Evolutionary conservation across 352 stramenopile genomes (phyloP).

Genomic region (Phytophthora chlamydospora): DNA sequence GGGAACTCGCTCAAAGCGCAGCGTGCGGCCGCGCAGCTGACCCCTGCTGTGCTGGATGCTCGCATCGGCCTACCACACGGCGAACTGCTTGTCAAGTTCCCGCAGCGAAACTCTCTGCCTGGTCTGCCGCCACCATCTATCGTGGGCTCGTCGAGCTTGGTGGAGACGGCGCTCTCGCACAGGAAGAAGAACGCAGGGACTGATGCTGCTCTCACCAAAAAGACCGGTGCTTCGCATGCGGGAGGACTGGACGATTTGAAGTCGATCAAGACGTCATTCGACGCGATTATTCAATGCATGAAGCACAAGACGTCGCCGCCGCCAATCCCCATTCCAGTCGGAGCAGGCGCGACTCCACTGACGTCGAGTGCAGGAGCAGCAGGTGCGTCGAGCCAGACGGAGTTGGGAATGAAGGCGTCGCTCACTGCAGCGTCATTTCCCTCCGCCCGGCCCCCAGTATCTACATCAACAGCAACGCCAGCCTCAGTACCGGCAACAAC

Average conservation of each 20-base stretch:
- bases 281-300: slow-evolving; percentile 88
- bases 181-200: slow-evolving; percentile 42
- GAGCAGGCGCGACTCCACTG: slow-evolving; percentile 3
- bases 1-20: slow-evolving; percentile 45
- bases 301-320: slow-evolving; percentile 79
- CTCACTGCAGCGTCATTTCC: slow-evolving; percentile 38
- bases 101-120: slow-evolving; percentile 52
- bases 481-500: slow-evolving; percentile 8
- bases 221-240: slow-evolving; percentile 1
- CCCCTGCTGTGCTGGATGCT: slow-evolving; percentile 54
- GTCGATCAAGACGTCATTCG: slow-evolving; percentile 81
- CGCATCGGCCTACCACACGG: slow-evolving; percentile 62
- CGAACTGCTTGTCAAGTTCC: slow-evolving; percentile 67
- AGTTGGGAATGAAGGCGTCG: slow-evolving; percentile 37
- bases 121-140: slow-evolving; percentile 75
- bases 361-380: slow-evolving; percentile 10
- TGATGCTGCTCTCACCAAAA: slow-evolving; percentile 26
- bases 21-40: slow-evolving; percentile 47
- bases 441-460: slow-evolving; percentile 9
- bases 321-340: slow-evolving; percentile 67
- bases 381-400: slow-evolving; percentile 18
- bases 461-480: not conserved
- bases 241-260: slow-evolving; percentile 69
- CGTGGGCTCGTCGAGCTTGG: slow-evolving; percentile 48
- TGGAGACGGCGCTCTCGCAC: slow-evolving; percentile 60